These are phyloP conservation scores for Coemansia sp. DNA, from an alignment of 192 early-diverging fungal genomes.

Conservation along the genomic window DNA sequence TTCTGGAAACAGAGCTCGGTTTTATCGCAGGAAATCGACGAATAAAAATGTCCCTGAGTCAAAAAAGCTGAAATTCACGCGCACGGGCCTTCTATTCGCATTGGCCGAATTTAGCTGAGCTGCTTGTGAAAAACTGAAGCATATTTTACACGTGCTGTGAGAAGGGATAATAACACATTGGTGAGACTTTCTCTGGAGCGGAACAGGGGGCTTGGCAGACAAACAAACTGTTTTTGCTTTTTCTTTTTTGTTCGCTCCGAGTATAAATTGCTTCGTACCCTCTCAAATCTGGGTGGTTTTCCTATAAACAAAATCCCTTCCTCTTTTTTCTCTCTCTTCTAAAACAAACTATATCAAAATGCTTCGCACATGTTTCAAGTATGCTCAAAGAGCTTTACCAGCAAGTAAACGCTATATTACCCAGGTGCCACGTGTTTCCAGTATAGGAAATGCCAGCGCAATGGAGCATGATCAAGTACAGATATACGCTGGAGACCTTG, in stretches of 20 bases:
- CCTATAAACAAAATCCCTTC: no score
- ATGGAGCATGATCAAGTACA: constrained; percentile 29
- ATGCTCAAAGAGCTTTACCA: constrained; percentile 8
- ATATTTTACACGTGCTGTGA: no score
- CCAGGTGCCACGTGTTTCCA: constrained; percentile 39
- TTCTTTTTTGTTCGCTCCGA: constrained; percentile 2
- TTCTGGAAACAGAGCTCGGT: no score
- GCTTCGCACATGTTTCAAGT: constrained; percentile 19
- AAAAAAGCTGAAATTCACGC: constrained; percentile 7
- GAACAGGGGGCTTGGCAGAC: no score
- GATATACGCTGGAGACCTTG: constrained; percentile 37
- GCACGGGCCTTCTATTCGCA: constrained; percentile 5
- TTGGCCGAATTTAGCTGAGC: no score
- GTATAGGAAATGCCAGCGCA: constrained; percentile 39
- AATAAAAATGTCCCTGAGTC: not conserved
- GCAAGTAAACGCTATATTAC: constrained; percentile 21
- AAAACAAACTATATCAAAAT: constrained; percentile 11
- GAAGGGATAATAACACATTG: no score
- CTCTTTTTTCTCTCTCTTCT: constrained; percentile 8
- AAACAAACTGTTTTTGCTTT: not conserved
- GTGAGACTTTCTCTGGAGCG: no score
- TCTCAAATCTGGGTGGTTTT: not conserved
- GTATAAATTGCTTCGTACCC: no score
- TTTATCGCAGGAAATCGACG: no score
- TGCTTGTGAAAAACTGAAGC: no score